These are phyloP conservation scores for Lipomyces yamanashiensis DNA, from an alignment of 805 yeast species.

Conservation along the genomic window DNA sequence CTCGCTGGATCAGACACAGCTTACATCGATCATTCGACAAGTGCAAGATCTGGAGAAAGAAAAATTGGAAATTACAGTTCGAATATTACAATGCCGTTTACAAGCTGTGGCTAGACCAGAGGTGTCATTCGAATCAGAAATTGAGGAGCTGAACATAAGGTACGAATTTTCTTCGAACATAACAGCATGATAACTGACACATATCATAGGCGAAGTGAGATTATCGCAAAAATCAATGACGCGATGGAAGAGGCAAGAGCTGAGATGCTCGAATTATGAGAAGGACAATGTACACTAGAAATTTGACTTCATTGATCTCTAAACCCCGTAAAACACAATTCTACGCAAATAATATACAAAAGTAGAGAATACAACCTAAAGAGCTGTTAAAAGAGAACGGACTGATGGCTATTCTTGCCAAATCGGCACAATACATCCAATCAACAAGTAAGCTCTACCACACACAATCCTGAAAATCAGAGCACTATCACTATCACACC, in stretches of 20 bases:
- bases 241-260: slow-evolving; percentile 34
- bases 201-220: slow-evolving; percentile 9
- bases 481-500: neutral
- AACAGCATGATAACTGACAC: neutral
- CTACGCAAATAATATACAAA: too few relatives aligned
- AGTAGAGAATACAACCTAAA: neutral
- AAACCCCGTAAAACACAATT: neutral
- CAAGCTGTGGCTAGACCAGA: slow-evolving; percentile 23
- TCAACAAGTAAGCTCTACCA: neutral
- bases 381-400: neutral
- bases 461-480: too few relatives aligned
- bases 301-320: neutral
- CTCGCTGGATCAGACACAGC: neutral
- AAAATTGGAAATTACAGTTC: slow-evolving; percentile 24
- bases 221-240: slow-evolving; percentile 28
- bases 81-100: slow-evolving; percentile 8
- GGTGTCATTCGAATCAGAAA: slow-evolving; percentile 25
- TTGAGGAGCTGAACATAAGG: slow-evolving; percentile 12
- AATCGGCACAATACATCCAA: neutral
- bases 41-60: slow-evolving; percentile 33
- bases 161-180: neutral
- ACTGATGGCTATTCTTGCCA: neutral
- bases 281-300: neutral
- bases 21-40: slow-evolving; percentile 22
- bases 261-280: slow-evolving; percentile 29